Conservation (phyloP, 2,329 filamentous ascomycete genomes). For the Talaromyces verruculosus region DNA sequence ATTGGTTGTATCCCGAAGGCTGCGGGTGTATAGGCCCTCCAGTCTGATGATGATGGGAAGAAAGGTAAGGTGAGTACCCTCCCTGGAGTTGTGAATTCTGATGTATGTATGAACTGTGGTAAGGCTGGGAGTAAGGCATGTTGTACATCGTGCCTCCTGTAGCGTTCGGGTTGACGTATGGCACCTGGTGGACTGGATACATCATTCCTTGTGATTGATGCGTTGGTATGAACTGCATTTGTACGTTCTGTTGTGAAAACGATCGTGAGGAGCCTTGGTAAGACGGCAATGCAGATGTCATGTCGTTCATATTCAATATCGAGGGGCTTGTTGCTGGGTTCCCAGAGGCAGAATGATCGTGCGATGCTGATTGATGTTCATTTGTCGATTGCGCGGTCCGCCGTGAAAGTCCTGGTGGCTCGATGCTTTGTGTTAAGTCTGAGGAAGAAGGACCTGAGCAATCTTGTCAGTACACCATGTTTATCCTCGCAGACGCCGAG, state of each 20-base stretch:
- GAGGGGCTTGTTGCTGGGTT: slow-evolving; percentile 27
- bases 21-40: slow-evolving; percentile 25
- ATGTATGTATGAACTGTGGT: slow-evolving; percentile 31
- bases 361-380: slow-evolving; percentile 25
- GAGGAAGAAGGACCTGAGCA: slow-evolving; percentile 10
- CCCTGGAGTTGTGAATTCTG: slow-evolving; percentile 26
- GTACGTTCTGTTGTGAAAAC: slow-evolving; percentile 30
- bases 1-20: slow-evolving; percentile 26
- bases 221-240: slow-evolving; percentile 30
- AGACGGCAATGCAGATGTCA: slow-evolving; percentile 32
- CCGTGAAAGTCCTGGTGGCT: slow-evolving; percentile 3
- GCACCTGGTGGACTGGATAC: slow-evolving; percentile 31
- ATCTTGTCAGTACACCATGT: not conserved
- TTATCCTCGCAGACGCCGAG: slow-evolving; percentile 12
- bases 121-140: slow-evolving; percentile 30
- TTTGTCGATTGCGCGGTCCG: slow-evolving; percentile 24
- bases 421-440: slow-evolving; percentile 15
- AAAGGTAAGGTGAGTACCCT: slow-evolving; percentile 28
- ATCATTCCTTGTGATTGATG: slow-evolving; percentile 30
- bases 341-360: slow-evolving; percentile 24
- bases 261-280: slow-evolving; percentile 22
- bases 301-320: slow-evolving; percentile 32
- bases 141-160: slow-evolving; percentile 29
- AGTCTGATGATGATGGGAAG: slow-evolving; percentile 25
- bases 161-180: slow-evolving; percentile 20